phyloP scores from a whole-genome alignment of 768 basidiomycete genomes.

The Pleurotus platypus region DNA sequence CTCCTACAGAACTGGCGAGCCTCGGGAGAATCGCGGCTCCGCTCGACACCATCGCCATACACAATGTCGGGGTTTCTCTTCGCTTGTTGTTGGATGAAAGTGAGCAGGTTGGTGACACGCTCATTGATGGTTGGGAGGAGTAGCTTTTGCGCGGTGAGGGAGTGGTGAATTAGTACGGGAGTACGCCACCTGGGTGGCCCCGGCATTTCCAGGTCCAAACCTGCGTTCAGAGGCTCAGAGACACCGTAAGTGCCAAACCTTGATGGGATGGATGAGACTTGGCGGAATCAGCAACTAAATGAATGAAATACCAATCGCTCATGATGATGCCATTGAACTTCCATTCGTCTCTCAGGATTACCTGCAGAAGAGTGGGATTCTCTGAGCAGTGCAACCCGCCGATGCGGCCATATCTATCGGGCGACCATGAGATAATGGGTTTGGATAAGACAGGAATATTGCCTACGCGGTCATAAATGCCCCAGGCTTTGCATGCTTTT shows the following conservation, averaged over 20 bases:
- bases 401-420: constrained; percentile 58
- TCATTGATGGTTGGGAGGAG: constrained; percentile 1
- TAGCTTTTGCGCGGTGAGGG: constrained; percentile 9
- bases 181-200: constrained; percentile 71
- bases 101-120: constrained; percentile 3
- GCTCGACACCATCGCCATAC: constrained; percentile 6
- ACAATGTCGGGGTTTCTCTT: constrained; percentile 2
- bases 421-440: neutral
- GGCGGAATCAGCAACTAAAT: neutral
- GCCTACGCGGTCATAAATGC: constrained; percentile 65
- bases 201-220: constrained; percentile 78
- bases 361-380: constrained; percentile 53
- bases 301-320: constrained; percentile 63
- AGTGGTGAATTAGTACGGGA: constrained; percentile 31
- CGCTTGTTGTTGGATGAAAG: constrained; percentile 1
- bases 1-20: constrained; percentile 49
- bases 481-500: constrained; percentile 56
- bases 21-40: constrained; percentile 31
- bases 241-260: constrained; percentile 75
- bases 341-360: constrained; percentile 75
- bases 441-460: constrained; percentile 4
- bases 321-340: constrained; percentile 66
- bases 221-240: constrained; percentile 67
- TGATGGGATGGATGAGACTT: neutral
- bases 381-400: constrained; percentile 72